Conservation (phyloP, 768 basidiomycete genomes). For the Tulasnella sp. region DNA sequence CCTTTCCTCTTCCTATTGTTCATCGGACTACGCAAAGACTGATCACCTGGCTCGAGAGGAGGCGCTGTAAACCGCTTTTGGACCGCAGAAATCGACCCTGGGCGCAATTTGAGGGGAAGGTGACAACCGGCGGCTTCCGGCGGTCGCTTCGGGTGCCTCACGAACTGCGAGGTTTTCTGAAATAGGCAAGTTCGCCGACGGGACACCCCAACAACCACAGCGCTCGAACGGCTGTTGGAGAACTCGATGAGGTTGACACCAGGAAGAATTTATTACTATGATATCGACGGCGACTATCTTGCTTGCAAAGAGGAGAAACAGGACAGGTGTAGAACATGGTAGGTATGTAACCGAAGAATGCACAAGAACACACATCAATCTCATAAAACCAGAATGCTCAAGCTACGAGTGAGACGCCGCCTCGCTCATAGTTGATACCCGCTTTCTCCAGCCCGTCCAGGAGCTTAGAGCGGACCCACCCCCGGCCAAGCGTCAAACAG, state of each 20-base stretch:
- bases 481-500: background rate
- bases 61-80: background rate
- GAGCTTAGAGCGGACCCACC: background rate
- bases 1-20: background rate
- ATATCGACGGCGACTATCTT: too few species aligned
- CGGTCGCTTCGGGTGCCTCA: background rate
- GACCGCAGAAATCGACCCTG: background rate
- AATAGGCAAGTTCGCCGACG: background rate
- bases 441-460: background rate
- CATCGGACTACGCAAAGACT: background rate
- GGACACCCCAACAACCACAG: background rate
- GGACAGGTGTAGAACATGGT: too few species aligned
- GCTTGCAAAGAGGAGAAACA: too few species aligned
- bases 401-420: background rate
- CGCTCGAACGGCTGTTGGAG: too few species aligned
- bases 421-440: background rate
- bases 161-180: background rate
- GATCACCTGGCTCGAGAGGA: background rate
- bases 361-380: too few species aligned
- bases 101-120: background rate
- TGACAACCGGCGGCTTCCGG: background rate
- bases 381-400: too few species aligned
- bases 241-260: too few species aligned
- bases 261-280: too few species aligned
- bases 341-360: too few species aligned